Conservation (phyloP, 768 basidiomycete species). For the Tylopilus felleus region DNA sequence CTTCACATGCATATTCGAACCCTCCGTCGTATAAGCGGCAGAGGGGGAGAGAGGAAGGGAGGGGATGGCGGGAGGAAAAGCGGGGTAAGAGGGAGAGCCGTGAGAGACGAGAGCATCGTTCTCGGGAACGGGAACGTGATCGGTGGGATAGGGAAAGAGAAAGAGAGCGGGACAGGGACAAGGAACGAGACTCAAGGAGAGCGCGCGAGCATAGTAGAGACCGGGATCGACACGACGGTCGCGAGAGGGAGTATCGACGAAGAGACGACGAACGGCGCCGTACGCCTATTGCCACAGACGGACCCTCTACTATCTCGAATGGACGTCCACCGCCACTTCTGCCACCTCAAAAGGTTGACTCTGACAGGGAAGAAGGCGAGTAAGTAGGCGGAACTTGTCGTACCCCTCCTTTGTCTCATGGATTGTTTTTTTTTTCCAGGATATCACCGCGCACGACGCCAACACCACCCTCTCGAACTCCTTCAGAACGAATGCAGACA, state of each 20-base stretch:
- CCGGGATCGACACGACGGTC: conserved; percentile 27
- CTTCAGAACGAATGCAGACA: conserved; percentile 19
- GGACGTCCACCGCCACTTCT: conserved; percentile 17
- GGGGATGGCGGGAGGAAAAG: conserved; percentile 66
- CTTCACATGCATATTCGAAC: conserved; percentile 9
- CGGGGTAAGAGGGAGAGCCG: conserved; percentile 35
- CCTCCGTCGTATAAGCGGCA: conserved; percentile 45
- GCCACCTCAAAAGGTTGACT: conserved; percentile 34
- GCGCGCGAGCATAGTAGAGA: conserved; percentile 27
- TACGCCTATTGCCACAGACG: conserved; percentile 11
- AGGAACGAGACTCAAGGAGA: conserved; percentile 37
- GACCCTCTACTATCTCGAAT: conserved; percentile 11
- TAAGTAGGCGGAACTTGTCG: conserved; percentile 47
- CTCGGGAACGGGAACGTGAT: conserved; percentile 35
- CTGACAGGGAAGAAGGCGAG: conserved; percentile 91
- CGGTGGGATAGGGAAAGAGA: conserved; percentile 32
- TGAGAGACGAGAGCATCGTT: conserved; percentile 35
- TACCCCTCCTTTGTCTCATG: conserved; percentile 9
- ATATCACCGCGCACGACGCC: conserved; percentile 58
- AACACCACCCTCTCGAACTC: conserved; percentile 21
- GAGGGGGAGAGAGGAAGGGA: conserved; percentile 50
- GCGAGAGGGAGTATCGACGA: conserved; percentile 27
- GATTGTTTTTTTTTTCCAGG: conserved; percentile 37
- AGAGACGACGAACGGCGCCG: conserved; percentile 32
- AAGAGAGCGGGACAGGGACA: conserved; percentile 35